These are phyloP conservation scores for Tolypocladium cylindrosporum DNA, from an alignment of 2,329 filamentous ascomycete genomes.

Conservation along the genomic window DNA sequence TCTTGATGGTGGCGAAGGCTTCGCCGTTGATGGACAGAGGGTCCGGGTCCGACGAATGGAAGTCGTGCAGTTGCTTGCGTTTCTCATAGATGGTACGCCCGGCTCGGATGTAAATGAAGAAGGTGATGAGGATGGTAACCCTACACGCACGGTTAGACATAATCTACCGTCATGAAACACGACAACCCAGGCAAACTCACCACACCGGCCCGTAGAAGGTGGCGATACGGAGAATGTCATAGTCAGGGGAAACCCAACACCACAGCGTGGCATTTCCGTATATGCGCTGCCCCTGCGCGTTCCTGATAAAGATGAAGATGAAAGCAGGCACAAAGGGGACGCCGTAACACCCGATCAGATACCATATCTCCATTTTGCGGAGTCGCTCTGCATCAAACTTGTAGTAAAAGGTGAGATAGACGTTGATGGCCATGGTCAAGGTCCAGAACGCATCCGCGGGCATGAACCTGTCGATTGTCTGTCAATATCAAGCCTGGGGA, in stretches of 20 bases:
- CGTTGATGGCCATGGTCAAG: constrained; percentile 74
- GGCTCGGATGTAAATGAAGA: constrained; percentile 57
- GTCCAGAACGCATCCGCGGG: constrained; percentile 69
- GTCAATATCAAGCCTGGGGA: neutral
- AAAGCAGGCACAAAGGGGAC: constrained; percentile 61
- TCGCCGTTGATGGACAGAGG: constrained; percentile 29
- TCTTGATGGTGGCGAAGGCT: constrained; percentile 39
- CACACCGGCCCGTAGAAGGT: constrained; percentile 67
- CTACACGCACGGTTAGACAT: constrained; percentile 21
- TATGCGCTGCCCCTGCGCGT: constrained; percentile 40
- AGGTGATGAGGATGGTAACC: constrained; percentile 50
- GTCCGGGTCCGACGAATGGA: constrained; percentile 37
- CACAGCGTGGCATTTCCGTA: constrained; percentile 70
- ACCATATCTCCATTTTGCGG: constrained; percentile 59
- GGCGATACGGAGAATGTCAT: constrained; percentile 63
- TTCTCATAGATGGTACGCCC: constrained; percentile 59
- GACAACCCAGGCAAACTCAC: constrained; percentile 27
- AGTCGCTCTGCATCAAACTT: constrained; percentile 58
- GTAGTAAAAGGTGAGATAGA: constrained; percentile 70
- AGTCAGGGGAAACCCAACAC: constrained; percentile 65
- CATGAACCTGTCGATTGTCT: constrained; percentile 54
- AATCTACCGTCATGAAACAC: constrained; percentile 4
- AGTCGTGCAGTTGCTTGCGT: constrained; percentile 48
- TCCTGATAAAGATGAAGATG: constrained; percentile 54
- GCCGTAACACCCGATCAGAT: constrained; percentile 62